Conservation (phyloP, 805 yeast species). For the Alloascoidea hylecoeti region DNA sequence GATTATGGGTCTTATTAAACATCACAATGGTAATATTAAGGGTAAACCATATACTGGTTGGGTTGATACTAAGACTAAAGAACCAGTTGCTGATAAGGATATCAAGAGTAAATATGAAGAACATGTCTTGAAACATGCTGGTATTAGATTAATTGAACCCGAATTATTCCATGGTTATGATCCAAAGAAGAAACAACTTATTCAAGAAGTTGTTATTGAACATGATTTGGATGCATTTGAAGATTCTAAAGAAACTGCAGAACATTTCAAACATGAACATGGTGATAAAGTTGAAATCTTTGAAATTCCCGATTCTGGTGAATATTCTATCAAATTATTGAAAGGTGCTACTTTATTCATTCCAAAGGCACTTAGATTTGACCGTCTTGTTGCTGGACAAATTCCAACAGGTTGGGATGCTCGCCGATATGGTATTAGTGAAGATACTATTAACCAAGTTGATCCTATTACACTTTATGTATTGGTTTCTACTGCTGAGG, state of each 20-base stretch:
- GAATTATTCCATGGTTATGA: slow-evolving; percentile 90
- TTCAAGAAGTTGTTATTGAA: slow-evolving; percentile 93
- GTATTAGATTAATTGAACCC: slow-evolving; percentile 94
- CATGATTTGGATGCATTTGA: slow-evolving; percentile 95
- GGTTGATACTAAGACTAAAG: slow-evolving; percentile 89
- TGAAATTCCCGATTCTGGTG: slow-evolving; percentile 81
- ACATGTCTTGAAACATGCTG: slow-evolving; percentile 80
- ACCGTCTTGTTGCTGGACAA: slow-evolving; percentile 66
- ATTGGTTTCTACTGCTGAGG: slow-evolving; percentile 90
- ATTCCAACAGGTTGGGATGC: slow-evolving; percentile 99
- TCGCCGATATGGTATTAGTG: slow-evolving; percentile 84
- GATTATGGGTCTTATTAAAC: slow-evolving; percentile 97
- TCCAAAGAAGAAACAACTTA: slow-evolving; percentile 83
- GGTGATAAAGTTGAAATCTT: slow-evolving; percentile 89
- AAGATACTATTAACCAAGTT: slow-evolving; percentile 86
- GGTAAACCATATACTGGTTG: slow-evolving; percentile 91
- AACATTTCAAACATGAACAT: slow-evolving; percentile 86
- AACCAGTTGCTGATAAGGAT: slow-evolving; percentile 91
- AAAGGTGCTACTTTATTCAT: slow-evolving; percentile 86
- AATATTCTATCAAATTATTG: slow-evolving; percentile 77
- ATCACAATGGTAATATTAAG: slow-evolving; percentile 83
- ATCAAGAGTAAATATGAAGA: slow-evolving; percentile 86
- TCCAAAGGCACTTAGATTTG: slow-evolving; percentile 72
- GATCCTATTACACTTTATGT: slow-evolving; percentile 92
- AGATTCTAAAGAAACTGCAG: slow-evolving; percentile 89